Conservation (phyloP, 1,284 basidiomycete genomes). For the Hemileia vastatrix region DNA sequence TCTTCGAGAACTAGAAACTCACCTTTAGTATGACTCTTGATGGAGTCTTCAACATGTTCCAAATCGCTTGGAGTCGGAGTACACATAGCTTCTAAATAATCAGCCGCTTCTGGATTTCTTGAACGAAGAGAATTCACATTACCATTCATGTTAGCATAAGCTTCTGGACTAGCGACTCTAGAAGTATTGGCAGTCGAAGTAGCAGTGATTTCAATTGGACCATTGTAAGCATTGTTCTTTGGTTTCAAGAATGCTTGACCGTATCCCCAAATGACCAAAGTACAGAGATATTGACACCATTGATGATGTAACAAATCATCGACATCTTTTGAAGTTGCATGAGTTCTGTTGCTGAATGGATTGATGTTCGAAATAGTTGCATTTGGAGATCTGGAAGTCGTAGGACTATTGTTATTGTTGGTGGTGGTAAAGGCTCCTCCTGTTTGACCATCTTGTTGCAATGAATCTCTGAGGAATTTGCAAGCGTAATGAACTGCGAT, state of each 20-base stretch:
- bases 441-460: too few species aligned
- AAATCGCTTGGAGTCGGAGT: conserved; percentile 19
- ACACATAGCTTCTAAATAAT: neutral
- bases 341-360: too few species aligned
- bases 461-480: too few species aligned
- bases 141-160: neutral
- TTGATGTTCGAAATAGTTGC: conserved; percentile 7
- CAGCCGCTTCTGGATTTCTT: neutral
- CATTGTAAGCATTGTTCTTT: conserved; percentile 1
- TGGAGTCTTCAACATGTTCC: conserved; percentile 25
- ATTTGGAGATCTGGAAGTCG: conserved; percentile 27
- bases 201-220: conserved; percentile 11
- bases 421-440: too few species aligned
- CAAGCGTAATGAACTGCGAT: too few species aligned
- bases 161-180: conserved; percentile 24
- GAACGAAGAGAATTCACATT: neutral
- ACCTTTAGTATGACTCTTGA: conserved; percentile 27
- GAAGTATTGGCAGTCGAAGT: conserved; percentile 22
- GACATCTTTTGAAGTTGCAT: conserved; percentile 4
- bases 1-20: neutral
- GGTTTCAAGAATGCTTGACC: conserved; percentile 30
- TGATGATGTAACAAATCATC: conserved; percentile 33
- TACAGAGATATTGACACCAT: conserved; percentile 32
- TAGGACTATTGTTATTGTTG: too few species aligned
- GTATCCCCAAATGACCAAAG: conserved; percentile 33